These are phyloP conservation scores for Thalassiosira livingstoniorum DNA, from an alignment of 352 stramenopile species.

Conservation along the genomic window DNA sequence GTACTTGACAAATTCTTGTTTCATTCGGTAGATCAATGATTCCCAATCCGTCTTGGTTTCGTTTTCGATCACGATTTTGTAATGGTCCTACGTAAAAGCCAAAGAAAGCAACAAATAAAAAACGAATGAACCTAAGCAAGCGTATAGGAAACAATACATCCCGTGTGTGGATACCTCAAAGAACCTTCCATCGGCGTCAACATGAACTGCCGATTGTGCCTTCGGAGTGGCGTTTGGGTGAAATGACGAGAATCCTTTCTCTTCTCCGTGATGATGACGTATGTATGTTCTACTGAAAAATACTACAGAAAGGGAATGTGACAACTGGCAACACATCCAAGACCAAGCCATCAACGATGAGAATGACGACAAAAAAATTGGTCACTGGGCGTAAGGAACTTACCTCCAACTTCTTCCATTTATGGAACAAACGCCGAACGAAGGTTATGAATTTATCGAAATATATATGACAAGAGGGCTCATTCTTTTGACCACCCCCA, in stretches of 20 bases:
- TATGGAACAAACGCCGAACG: slow-evolving; percentile 76
- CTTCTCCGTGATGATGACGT: slow-evolving; percentile 36
- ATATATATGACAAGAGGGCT: slow-evolving; percentile 80
- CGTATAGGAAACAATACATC: too few species aligned
- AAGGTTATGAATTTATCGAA: slow-evolving; percentile 86
- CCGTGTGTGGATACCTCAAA: slow-evolving; percentile 82
- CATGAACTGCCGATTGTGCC: slow-evolving; percentile 41
- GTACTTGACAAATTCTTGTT: slow-evolving; percentile 94
- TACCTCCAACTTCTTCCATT: slow-evolving; percentile 85
- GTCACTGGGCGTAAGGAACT: slow-evolving; percentile 8
- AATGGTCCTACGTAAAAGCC: slow-evolving; percentile 80
- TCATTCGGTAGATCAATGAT: slow-evolving; percentile 91
- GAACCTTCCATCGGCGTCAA: slow-evolving; percentile 78
- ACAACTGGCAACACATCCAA: slow-evolving; percentile 46
- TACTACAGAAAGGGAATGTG: slow-evolving; percentile 82
- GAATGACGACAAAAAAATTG: background rate
- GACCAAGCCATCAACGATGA: background rate
- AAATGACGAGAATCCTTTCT: slow-evolving; percentile 18
- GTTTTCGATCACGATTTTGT: slow-evolving; percentile 89
- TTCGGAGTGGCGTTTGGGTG: slow-evolving; percentile 3
- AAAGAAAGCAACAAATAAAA: background rate
- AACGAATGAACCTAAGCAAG: background rate
- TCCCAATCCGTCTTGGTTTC: slow-evolving; percentile 92
- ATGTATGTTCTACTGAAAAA: slow-evolving; percentile 85
- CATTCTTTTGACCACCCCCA: slow-evolving; percentile 52